These are phyloP conservation scores for Thielaviopsis musarum DNA, from an alignment of 2,329 filamentous ascomycete species.

Conservation along the genomic window DNA sequence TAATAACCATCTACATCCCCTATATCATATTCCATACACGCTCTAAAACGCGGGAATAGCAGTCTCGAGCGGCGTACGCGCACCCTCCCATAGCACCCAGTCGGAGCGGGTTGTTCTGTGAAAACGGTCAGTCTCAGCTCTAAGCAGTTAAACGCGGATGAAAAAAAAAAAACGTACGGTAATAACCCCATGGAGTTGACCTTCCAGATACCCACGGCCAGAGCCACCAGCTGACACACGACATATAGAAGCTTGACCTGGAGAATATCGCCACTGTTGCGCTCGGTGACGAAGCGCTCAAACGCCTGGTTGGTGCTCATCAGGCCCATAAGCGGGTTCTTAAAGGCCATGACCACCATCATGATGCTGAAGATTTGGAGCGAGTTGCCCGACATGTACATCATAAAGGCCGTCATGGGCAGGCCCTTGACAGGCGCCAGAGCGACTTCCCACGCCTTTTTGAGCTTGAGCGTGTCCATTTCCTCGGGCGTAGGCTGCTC, in stretches of 20 bases:
- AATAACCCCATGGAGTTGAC: conserved; percentile 90
- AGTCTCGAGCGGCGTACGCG: conserved; percentile 50
- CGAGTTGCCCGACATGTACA: conserved; percentile 99
- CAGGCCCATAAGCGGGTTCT: conserved; percentile 78
- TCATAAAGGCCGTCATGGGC: conserved; percentile 98
- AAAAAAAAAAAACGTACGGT: conserved; percentile 43
- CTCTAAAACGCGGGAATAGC: conserved; percentile 40
- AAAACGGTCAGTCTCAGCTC: conserved; percentile 7
- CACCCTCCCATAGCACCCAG: conserved; percentile 89
- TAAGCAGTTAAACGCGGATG: neutral
- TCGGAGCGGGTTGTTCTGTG: conserved; percentile 80
- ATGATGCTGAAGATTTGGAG: conserved; percentile 99
- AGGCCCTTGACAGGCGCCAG: conserved; percentile 84
- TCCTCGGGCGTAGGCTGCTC: conserved; percentile 61
- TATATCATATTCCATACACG: neutral
- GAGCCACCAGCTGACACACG: conserved; percentile 64
- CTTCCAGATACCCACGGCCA: conserved; percentile 87
- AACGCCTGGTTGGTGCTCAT: conserved; percentile 77
- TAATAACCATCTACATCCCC: neutral
- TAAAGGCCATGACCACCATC: conserved; percentile 99
- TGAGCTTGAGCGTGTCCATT: conserved; percentile 90
- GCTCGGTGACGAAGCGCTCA: conserved; percentile 72
- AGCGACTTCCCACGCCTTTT: conserved; percentile 97
- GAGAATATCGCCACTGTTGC: conserved; percentile 55
- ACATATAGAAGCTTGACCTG: conserved; percentile 81